Base-by-base conservation (phyloP, 257 asterid species). In the Echium plantagineum region DNA sequence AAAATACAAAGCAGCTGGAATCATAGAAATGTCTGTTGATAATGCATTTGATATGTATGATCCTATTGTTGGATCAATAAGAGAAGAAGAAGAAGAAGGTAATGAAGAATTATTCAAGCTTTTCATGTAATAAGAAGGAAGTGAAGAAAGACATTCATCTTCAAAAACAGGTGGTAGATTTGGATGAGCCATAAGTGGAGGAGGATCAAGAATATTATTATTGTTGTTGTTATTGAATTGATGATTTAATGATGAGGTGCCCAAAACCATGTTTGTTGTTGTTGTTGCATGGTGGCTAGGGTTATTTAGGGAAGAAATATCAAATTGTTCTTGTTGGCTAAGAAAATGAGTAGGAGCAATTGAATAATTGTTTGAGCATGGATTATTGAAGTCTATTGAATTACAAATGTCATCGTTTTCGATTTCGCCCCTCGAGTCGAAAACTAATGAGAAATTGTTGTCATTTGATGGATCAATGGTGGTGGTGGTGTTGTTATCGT, bases 391-490 rank as follows among this genome's bases (percentile, higher is more conserved):
- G 64, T 91, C 96, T 61, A 91, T 82, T 13, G 96, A 85, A 5
- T 83, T 94, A 2, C 96, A 81, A 2, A 91, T 82, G 74, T 88
- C 95, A 7, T 83, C 95, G 6, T 83, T 82, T 4, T 80, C 95
- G 12, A 77, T 49, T 15, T 83, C 93, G 3, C 81, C 81, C 0
- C 71, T 48, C 7, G 71, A 49, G 70, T 77, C 87, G 66, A 80
- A 81, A n/a, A 80, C 52, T 17, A 75, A 65, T 5, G 84, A 70
- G 3, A 75, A 49, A 54, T 54, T 72, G 65, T 60, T 61, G 63
- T 59, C 63, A 15, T 19, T 55, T 52, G 30, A 70, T 9, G 55
- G 12, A 42, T 42, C 49, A 12, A 42, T 3, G 21, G 59, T 24
- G 26, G 1, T 3, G 21, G 59, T 24, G 26, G 1, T 47, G 52